Conservation (phyloP, 1,284 basidiomycete species). For the Ganoderma boninense region DNA sequence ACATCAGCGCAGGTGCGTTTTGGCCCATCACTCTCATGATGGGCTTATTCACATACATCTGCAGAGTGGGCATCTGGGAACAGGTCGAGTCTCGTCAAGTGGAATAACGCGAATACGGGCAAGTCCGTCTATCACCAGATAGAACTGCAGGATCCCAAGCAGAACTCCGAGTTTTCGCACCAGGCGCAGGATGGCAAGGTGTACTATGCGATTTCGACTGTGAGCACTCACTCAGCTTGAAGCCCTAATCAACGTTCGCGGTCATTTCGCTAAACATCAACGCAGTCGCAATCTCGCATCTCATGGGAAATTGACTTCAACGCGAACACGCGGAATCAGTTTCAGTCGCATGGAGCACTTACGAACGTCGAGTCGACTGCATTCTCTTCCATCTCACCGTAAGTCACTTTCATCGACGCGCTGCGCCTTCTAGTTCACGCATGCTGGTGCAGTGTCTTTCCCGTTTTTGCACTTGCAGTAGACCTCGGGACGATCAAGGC, state of each 20-base stretch:
- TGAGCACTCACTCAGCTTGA: constrained; percentile 4
- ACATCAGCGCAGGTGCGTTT: constrained; percentile 42
- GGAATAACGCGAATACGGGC: constrained; percentile 24
- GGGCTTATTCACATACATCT: background rate
- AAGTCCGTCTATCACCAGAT: constrained; percentile 31
- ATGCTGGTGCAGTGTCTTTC: constrained; percentile 21
- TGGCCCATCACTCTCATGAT: background rate
- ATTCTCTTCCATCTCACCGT: constrained; percentile 30
- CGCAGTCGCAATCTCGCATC: constrained; percentile 21
- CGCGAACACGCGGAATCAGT: constrained; percentile 19
- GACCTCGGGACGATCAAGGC: constrained; percentile 35
- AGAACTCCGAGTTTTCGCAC: constrained; percentile 25
- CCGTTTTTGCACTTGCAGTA: constrained; percentile 33
- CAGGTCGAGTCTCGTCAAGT: constrained; percentile 20
- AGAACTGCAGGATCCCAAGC: constrained; percentile 26
- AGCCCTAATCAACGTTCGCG: background rate
- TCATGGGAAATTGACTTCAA: constrained; percentile 31
- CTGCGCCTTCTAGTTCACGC: background rate
- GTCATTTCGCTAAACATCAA: background rate
- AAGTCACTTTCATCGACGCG: background rate
- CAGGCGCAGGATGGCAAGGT: constrained; percentile 36
- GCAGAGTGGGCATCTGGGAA: constrained; percentile 36
- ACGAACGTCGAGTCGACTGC: constrained; percentile 16
- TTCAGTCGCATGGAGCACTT: constrained; percentile 25
- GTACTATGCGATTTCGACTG: constrained; percentile 34